Conservation (phyloP, 2,329 filamentous ascomycete species). For the Ceratocystis smalleyi region DNA sequence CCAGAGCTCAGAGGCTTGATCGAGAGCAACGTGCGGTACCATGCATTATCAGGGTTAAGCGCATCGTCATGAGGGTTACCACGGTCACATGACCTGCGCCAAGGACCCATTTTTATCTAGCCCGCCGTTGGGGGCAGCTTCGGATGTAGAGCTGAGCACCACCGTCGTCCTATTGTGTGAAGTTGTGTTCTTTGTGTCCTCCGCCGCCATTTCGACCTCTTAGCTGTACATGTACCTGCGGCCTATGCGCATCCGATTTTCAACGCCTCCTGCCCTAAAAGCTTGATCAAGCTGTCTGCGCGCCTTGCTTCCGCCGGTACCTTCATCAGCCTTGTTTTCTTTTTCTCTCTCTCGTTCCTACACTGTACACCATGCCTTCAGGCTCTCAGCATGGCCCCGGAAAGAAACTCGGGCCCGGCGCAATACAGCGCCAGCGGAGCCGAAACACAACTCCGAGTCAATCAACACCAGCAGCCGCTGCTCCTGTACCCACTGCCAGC, state of each 20-base stretch:
- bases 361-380: conserved; percentile 36
- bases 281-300: no score
- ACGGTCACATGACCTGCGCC: background rate
- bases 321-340: conserved; percentile 5
- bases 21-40: background rate
- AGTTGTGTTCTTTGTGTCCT: background rate
- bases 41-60: background rate
- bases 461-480: conserved; percentile 17
- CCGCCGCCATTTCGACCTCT: background rate
- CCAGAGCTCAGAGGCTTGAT: no score
- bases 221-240: background rate
- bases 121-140: background rate
- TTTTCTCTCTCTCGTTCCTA: background rate
- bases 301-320: background rate
- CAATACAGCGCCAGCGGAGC: conserved; percentile 51
- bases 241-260: background rate
- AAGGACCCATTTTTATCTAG: background rate
- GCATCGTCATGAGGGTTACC: background rate
- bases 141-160: no score
- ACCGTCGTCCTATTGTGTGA: no score
- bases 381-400: conserved; percentile 45
- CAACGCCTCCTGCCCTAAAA: background rate
- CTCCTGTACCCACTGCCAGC: conserved; percentile 30
- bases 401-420: conserved; percentile 46
- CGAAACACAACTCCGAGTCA: conserved; percentile 64